Evolutionary conservation across 768 basidiomycete genomes (phyloP).

Genomic region (Mycena sanguinolenta): DNA sequence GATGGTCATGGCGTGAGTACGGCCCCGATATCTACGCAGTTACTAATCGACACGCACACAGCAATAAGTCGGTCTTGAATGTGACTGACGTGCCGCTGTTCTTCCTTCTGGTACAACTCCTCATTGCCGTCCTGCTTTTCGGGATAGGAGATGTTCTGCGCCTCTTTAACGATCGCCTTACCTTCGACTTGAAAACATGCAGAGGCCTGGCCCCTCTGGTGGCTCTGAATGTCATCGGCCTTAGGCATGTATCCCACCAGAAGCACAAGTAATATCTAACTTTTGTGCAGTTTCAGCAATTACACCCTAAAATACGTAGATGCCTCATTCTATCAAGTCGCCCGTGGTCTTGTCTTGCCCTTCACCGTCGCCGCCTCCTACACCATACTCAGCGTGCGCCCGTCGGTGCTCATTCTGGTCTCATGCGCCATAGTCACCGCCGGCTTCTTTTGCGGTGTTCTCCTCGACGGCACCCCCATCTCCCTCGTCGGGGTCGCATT

Average conservation of each 20-base stretch:
- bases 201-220: conserved; percentile 70
- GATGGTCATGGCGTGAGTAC: conserved; percentile 33
- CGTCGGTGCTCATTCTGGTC: conserved; percentile 68
- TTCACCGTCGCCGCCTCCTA: conserved; percentile 82
- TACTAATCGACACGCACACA: conserved; percentile 41
- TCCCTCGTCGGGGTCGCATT: conserved; percentile 73
- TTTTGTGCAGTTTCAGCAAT: conserved; percentile 65
- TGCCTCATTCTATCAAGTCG: conserved; percentile 85
- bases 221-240: conserved; percentile 71
- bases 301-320: conserved; percentile 80
- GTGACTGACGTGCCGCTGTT: conserved; percentile 70
- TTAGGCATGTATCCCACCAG: conserved; percentile 60
- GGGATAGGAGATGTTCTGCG: conserved; percentile 51
- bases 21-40: neutral
- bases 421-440: conserved; percentile 79
- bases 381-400: conserved; percentile 68
- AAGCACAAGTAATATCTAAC: neutral
- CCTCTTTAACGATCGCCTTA: conserved; percentile 62
- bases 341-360: conserved; percentile 83
- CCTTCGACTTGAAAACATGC: conserved; percentile 59
- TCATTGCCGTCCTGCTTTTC: conserved; percentile 75
- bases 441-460: conserved; percentile 78
- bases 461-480: conserved; percentile 66
- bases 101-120: conserved; percentile 74
- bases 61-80: conserved; percentile 80